Base-by-base conservation (phyloP, 768 basidiomycete genomes). In the Boletus patriciae region DNA sequence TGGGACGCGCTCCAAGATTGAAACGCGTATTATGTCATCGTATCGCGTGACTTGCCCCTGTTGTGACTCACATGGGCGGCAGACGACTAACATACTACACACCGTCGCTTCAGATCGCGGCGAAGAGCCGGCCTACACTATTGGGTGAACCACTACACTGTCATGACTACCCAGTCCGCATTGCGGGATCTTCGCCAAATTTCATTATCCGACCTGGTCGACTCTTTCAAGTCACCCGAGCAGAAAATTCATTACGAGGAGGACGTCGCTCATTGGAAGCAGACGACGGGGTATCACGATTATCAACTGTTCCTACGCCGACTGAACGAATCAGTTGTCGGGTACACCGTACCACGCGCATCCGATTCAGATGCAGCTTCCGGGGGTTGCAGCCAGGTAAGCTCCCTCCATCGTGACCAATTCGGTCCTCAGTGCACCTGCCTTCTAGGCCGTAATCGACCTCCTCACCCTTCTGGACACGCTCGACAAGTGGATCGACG, bases 311-410 rank as follows among this genome's bases (percentile, higher is more conserved):
- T 94, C 73, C 74, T 95, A 31, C 83, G 83, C 21, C 80, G 89
- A 45, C 74, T 95, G 41, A 91, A 82, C 55, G 87, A 92, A 58
- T 80, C 90, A 6, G 88, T 95, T 10, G 84, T 87, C 9, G 92
- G 88, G 27, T 72, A 77, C 51, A 71, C 70, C 51, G 77, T 90
- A 31, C 82, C 86, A 34, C 78, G 70, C 12, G 6, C 18, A 15
- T 52, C 50, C 27, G 58, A 34, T 44, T 37, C 55, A 40, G 60
- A 46, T 41, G 9, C 46, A 16, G 21, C 12, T 2, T 46, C 37
- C 7, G 58, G 23, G 18, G 52, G 25, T 18, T 53, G 36, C 36
- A 65, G 60, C 46, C 57, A 67, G 65, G 69, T 71, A 57, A n/a
- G 58, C 27, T 25, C 23, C 23, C 33, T 58, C 21, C 59, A 36